These are phyloP conservation scores for Alternaria postmessia DNA, from an alignment of 2,329 filamentous ascomycete genomes.

Conservation along the genomic window DNA sequence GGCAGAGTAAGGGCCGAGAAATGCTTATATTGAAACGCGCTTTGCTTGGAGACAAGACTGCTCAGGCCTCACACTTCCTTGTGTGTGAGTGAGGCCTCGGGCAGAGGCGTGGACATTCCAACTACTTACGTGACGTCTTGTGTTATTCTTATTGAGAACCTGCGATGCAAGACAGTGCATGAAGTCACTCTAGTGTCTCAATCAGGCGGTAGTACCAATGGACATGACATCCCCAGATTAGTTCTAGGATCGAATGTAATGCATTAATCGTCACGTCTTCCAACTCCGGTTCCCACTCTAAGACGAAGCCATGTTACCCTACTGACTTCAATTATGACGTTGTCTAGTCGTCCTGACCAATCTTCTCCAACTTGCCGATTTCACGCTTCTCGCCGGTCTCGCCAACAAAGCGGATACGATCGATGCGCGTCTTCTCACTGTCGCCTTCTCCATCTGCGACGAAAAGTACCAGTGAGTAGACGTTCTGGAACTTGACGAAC, in stretches of 20 bases:
- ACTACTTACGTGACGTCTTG: background rate
- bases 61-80: constrained; percentile 28
- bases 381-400: constrained; percentile 91
- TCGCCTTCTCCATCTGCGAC: constrained; percentile 83
- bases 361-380: constrained; percentile 94
- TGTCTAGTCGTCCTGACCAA: constrained; percentile 70
- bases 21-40: constrained; percentile 69
- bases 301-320: background rate
- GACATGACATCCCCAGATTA: background rate
- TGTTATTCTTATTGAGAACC: background rate
- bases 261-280: background rate
- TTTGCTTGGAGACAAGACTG: constrained; percentile 47
- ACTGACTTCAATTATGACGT: background rate
- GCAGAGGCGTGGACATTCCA: constrained; percentile 38
- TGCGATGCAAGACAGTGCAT: background rate
- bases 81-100: constrained; percentile 28
- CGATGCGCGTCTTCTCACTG: constrained; percentile 84
- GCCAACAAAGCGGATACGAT: constrained; percentile 81
- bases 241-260: background rate
- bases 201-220: background rate
- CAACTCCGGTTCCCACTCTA: background rate
- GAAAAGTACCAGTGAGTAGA: constrained; percentile 85
- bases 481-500: constrained; percentile 97
- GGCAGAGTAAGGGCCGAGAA: constrained; percentile 99
- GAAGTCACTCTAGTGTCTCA: background rate